These are phyloP conservation scores for Coemansia sp. DNA, from an alignment of 192 early-diverging fungal species.

Conservation along the genomic window DNA sequence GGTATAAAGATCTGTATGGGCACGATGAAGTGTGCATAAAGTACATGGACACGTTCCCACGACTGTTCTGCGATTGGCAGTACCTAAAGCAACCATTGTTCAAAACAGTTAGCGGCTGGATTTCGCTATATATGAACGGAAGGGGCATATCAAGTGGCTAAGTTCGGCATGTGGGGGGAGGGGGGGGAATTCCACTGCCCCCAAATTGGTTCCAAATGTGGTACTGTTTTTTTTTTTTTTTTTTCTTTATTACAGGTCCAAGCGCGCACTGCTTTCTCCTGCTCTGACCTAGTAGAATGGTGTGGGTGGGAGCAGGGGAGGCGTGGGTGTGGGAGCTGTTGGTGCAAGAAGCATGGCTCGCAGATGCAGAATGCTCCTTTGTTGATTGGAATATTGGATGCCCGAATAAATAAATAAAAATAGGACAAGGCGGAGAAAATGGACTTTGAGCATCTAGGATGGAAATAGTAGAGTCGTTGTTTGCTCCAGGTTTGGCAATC, in stretches of 20 bases:
- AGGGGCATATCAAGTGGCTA: background rate
- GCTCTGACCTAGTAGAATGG: background rate
- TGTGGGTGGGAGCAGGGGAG: background rate
- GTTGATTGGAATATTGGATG: background rate
- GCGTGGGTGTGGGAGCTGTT: conserved; percentile 6
- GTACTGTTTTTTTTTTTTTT: background rate
- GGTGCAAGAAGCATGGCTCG: conserved; percentile 4
- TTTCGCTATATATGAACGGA: background rate
- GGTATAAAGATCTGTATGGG: background rate
- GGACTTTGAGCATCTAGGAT: background rate
- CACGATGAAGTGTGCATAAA: background rate
- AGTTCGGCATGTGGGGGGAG: background rate
- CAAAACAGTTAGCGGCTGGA: background rate
- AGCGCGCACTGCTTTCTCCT: background rate
- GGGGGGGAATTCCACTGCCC: background rate
- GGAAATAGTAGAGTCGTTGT: background rate
- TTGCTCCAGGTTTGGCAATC: conserved; percentile 6
- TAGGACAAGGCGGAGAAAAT: background rate
- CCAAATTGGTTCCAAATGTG: background rate
- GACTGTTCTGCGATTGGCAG: conserved; percentile 3
- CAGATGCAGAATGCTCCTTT: background rate
- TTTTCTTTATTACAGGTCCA: background rate
- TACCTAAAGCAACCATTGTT: background rate
- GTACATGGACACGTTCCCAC: background rate
- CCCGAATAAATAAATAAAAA: background rate